Evolutionary conservation across 2,329 filamentous ascomycete genomes (phyloP), one percentile per base, ranked within the genome.

Genomic region (Epichloe sibirici): DNA sequence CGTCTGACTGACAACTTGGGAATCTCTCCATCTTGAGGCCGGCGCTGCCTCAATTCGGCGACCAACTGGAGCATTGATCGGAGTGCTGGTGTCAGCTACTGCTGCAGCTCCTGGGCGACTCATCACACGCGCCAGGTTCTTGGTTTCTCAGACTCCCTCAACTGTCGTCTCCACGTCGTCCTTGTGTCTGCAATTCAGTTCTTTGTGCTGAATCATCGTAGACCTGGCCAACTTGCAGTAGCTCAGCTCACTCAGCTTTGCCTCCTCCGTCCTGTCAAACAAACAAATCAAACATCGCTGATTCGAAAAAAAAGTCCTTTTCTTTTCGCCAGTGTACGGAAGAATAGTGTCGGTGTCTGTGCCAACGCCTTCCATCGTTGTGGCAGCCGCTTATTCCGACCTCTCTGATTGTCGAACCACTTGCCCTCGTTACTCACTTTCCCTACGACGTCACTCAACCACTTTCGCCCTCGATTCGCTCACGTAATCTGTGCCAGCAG

Each of bases 1-100:
- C 38, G 38, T 17, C n/a, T 17, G 31, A 37, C 17, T 21, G 23
- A n/a, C 38, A 39, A 35, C 25, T 43, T 49, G 38, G 28, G n/a
- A 49, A 43, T 12, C 42, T 45, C 35, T 34, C 17, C 17, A 28
- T 28, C 11, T 43, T 5, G 15, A 38, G 17, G 12, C 15, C 15
- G 25, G 38, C 46, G 51, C 56, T 51, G 51, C 52, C 37, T 52
- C 49, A 5, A 2, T 25, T 34, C 35, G 13, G 28, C 44, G 21
- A 35, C 23, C 48, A 43, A 52, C 45, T 48, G 52, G 56, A 57
- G 55, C 52, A 55, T 53, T 54, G 46, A 49, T 44, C 52, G 28
- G 45, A 21, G 44, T 17, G 46, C 42, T 51, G 37, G 46, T 44
- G 25, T 43, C 43, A 8, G 39, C 56, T 45, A 5, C 37, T 37